Percentiles rank a stretch among this genome's conserved stretches.
These are phyloP conservation scores for Ramaria sp. DNA, from an alignment of 768 basidiomycete species.

Conservation along the genomic window DNA sequence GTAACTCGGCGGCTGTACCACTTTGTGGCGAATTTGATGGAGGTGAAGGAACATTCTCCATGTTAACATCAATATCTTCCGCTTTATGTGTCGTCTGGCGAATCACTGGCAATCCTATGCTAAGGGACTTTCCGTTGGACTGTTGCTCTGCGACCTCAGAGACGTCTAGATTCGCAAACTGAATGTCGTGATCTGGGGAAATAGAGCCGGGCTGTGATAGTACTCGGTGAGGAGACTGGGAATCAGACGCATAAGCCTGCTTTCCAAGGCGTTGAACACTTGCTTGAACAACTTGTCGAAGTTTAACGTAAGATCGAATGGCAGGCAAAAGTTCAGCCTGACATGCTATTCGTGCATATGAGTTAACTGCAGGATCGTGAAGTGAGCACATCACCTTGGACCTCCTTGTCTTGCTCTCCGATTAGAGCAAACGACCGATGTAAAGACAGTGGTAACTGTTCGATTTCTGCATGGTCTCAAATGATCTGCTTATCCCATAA, in stretches of 20 bases:
- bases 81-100: background rate
- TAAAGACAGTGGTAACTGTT: conserved; percentile 67
- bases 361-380: background rate
- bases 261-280: background rate
- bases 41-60: background rate
- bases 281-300: conserved; percentile 19
- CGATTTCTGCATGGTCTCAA: conserved; percentile 40
- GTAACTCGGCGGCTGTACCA: background rate
- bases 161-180: background rate
- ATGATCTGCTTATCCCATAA: background rate
- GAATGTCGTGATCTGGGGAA: background rate
- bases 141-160: background rate
- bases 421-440: conserved; percentile 62
- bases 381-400: conserved; percentile 31
- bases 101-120: background rate
- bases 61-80: background rate
- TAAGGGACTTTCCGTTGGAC: background rate
- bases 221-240: background rate
- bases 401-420: conserved; percentile 62
- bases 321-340: conserved; percentile 31
- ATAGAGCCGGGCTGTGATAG: background rate
- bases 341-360: conserved; percentile 22
- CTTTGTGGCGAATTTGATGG: background rate
- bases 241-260: background rate
- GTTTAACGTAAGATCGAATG: conserved; percentile 36